Base-by-base conservation (phyloP, 2,329 filamentous ascomycete species). In the Penicillium capsulatum region DNA sequence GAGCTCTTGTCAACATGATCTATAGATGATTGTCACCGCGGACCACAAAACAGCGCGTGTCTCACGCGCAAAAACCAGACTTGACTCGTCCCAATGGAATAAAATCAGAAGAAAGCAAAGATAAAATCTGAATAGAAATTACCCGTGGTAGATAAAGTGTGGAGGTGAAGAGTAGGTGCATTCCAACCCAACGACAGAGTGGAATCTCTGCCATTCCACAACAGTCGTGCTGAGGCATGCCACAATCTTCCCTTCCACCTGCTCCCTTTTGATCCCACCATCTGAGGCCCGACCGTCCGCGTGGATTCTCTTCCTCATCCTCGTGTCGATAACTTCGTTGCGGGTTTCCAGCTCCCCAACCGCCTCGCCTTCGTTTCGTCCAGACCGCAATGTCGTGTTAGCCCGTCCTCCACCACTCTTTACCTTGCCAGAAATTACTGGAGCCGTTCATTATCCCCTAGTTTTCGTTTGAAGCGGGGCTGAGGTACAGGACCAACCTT, bases 171-270 rank as follows among this genome's bases (percentile, higher is more conserved):
- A 17, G 19, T 16, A 17, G 24, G 15, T 11, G 17, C 36, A 29
- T 34, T 34, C 37, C 37, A 27, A 9, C 20, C 33, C 20, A 14
- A 7, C 27, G 30, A 14, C 20, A n/a, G 28, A 27, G 34, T 17
- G 38, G 31, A 36, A 41, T 41, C 34, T 24, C 24, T 37, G 34
- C 37, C 47, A 48, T 45, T 44, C 42, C 47, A 48, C 42, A 48
- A 50, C 41, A 44, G 39, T 45, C 27, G 40, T 41, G 40, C 38
- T 40, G 28, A 48, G 42, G 47, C 39, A 50, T 50, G 45, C 42
- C 39, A 47, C 34, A 20, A n/a, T n/a, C 34, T 31, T 29, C 31
- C 14, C 19, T 9, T 4, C 9, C 14, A 7, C n/a, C 16, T 24
- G 17, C 17, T 24, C 19, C 28, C 10, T 19, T 9, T 11, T 8